A percentile compares a stretch with the other conserved stretches of the same genome.
Conservation (phyloP, 2,329 filamentous ascomycete genomes). For the Endocalyx cinctus region DNA sequence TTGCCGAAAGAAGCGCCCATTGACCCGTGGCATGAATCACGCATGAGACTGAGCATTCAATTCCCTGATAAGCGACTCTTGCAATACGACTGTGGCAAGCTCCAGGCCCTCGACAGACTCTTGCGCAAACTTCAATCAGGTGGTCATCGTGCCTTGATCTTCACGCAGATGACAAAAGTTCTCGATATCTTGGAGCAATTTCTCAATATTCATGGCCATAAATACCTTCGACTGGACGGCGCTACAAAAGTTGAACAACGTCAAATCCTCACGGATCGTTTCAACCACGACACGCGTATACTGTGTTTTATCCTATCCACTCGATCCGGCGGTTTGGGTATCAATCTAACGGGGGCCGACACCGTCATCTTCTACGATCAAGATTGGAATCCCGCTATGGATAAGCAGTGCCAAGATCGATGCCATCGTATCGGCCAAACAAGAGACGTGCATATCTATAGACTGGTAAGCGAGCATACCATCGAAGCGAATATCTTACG, state of each 20-base stretch:
- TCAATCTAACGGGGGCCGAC: slow-evolving; percentile 94
- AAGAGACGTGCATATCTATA: slow-evolving; percentile 95
- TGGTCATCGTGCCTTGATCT: slow-evolving; percentile 91
- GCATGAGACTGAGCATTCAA: slow-evolving; percentile 88
- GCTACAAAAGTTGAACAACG: slow-evolving; percentile 93
- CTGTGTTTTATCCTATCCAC: slow-evolving; percentile 94
- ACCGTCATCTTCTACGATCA: slow-evolving; percentile 99
- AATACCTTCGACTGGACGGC: slow-evolving; percentile 94
- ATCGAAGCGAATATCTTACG: slow-evolving; percentile 97
- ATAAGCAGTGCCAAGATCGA: slow-evolving; percentile 97
- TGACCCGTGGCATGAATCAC: slow-evolving; percentile 90
- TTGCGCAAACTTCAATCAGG: slow-evolving; percentile 82
- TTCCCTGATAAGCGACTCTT: slow-evolving; percentile 95
- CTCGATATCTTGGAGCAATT: slow-evolving; percentile 97
- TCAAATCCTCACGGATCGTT: slow-evolving; percentile 91
- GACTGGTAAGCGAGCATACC: slow-evolving; percentile 85
- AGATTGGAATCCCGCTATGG: slow-evolving; percentile 99
- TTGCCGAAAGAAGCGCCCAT: slow-evolving; percentile 50
- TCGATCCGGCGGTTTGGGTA: slow-evolving; percentile 87
- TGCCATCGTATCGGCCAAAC: slow-evolving; percentile 97
- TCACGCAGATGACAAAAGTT: slow-evolving; percentile 99
- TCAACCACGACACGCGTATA: slow-evolving; percentile 91
- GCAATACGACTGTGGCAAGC: slow-evolving; percentile 95
- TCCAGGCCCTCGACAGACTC: slow-evolving; percentile 83
- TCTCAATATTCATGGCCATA: slow-evolving; percentile 94